Evolutionary conservation across 2,329 filamentous ascomycete species (phyloP), one percentile per base, ranked within the genome.

Genomic region (Xylariaceae sp.): DNA sequence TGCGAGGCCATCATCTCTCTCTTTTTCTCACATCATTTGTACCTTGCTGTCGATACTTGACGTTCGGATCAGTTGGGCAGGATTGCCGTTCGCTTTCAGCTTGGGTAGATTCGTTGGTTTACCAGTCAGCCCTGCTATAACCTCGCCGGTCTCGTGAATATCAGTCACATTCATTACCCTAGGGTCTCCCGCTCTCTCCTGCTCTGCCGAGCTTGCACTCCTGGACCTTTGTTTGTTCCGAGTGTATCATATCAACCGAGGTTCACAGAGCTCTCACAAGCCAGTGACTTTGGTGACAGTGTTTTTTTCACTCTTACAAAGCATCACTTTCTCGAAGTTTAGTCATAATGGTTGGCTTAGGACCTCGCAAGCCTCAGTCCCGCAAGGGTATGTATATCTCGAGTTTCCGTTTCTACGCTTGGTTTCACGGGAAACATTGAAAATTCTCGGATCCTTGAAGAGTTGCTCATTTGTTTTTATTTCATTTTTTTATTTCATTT

Each of bases 361-460:
- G 78, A 73, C 78, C 78, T 68, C 76, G 78, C 71, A 77, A 75
- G 71, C 78, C 77, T 65, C 77, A 77, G 67, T 78, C 76, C 68
- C 76, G 78, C 67, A 90, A 89, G 83, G 89, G 89, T 89, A 83
- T 74, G 85, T 82, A 68, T 57, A 60, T 63, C 60, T 58, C 52
- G 11, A 17, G 5, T 45, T 37, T 52, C 52, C 30, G 17, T 48
- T 42, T 55, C 53, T 60, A 50, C 42, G 47, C 48, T 61, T n/a
- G 15, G 13, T 42, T 37, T 34, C 5, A 42, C 52, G 13, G 15
- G 17, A 44, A 44, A 13, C 44, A 50, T 42, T 49, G 7, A 15
- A 47, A 23, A 23, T 7, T 23, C 23, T 18, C 15, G 47, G 8
- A 49, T 37, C 8, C 37, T 30, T 5, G 4, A 30, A 30, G 5